Base-by-base conservation (phyloP, 495 filamentous ascomycete genomes). In the Daldinia grandis region DNA sequence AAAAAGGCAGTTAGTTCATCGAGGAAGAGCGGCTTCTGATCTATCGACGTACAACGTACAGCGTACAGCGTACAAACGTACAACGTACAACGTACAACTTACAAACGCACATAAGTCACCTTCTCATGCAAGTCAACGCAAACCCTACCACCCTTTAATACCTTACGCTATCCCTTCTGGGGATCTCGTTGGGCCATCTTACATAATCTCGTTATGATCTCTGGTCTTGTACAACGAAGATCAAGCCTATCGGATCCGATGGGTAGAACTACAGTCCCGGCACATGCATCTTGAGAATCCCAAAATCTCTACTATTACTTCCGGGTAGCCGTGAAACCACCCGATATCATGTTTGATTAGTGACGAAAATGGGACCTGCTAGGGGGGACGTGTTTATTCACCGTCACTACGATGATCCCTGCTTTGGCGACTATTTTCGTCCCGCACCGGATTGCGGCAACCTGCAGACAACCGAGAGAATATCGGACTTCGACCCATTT, bases 401-500 rank as follows among this genome's bases (percentile, higher is more conserved):
- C 31, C 42, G 28, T 61, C 40, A 62, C 40, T 6, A 15, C 25
- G 28, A 15, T 37, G 37, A 58, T 33, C 64, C 69, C 64, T 67
- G 68, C 40, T 54, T 33, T 47, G 3, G 24, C 40, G 7, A 49
- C 63, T 40, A 33, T 50, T 59, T 30, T 67, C 53, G 63, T 64
- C 31, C 63, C 64, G 63, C 62, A 63, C 68, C 63, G 62, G 61
- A 9, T 72, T 56, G 57, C 53, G 59, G 47, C 51, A 63, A 51
- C 54, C 61, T 72, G 63, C 64, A 72, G 59, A 57, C 19, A 67
- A 38, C 69, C 69, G 69, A 72, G 44, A 72, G 59, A 28, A 66
- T 66, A 30, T 72, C 69, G 69, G 69, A 72, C 66, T 55, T 60
- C 17, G 64, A 72, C 64, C 59, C 69, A 56, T 59, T 59, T 60